A percentile compares a stretch with the other conserved stretches of the same genome.
Conservation (phyloP, 768 basidiomycete genomes). For the Leucogyrophana mollusca region DNA sequence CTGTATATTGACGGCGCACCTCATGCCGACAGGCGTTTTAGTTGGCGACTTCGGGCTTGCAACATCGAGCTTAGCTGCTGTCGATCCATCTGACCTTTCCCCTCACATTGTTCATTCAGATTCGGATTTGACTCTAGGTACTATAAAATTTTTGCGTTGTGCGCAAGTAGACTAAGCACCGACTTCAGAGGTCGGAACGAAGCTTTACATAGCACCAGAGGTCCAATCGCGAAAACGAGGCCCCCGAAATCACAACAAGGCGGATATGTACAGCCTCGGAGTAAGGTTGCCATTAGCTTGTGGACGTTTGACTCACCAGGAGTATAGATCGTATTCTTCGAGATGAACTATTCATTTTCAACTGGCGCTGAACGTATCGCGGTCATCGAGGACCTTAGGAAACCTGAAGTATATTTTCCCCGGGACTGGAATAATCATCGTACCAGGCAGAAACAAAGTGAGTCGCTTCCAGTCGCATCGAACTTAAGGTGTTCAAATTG, state of each 20-base stretch:
- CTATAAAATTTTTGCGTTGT: constrained; percentile 9
- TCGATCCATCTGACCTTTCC: constrained; percentile 70
- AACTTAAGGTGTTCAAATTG: constrained; percentile 4
- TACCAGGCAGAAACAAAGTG: constrained; percentile 67
- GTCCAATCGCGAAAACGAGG: constrained; percentile 63
- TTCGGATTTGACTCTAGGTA: constrained; percentile 76
- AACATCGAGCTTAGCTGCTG: constrained; percentile 75
- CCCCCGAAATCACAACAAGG: constrained; percentile 81
- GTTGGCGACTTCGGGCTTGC: constrained; percentile 95
- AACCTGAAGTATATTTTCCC: constrained; percentile 77
- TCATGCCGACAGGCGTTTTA: constrained; percentile 18
- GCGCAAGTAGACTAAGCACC: neutral
- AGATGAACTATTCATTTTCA: constrained; percentile 87
- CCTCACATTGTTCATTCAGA: constrained; percentile 45
- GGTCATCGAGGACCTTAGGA: constrained; percentile 77
- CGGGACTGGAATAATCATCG: constrained; percentile 62
- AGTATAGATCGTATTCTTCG: constrained; percentile 88
- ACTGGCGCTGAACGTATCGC: constrained; percentile 83
- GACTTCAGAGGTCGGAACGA: constrained; percentile 83
- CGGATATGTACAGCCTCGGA: constrained; percentile 93
- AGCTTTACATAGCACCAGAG: constrained; percentile 91
- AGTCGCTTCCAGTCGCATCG: constrained; percentile 21
- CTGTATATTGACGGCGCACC: neutral
- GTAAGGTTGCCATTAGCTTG: constrained; percentile 40
- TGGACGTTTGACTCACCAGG: neutral